phyloP scores from a whole-genome alignment of 805 yeast species.

The Clavispora phyllophila region DNA sequence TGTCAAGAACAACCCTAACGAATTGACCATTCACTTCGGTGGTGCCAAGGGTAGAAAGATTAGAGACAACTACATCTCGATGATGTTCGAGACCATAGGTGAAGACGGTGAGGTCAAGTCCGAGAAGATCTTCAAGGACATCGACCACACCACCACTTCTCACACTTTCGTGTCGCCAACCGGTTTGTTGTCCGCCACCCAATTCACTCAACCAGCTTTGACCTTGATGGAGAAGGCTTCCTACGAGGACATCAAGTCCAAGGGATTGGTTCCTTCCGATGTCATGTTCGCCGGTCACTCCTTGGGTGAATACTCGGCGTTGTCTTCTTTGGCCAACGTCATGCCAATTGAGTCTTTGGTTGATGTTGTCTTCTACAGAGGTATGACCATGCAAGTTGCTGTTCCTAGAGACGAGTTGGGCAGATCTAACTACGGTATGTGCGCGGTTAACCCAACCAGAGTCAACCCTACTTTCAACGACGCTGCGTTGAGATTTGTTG shows the following conservation, averaged over 20 bases:
- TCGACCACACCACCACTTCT: slow-evolving; percentile 74
- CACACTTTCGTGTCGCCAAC: slow-evolving; percentile 88
- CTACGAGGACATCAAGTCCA: slow-evolving; percentile 93
- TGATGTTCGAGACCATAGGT: slow-evolving; percentile 95
- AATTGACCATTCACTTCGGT: slow-evolving; percentile 93
- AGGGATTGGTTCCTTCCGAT: slow-evolving; percentile 91
- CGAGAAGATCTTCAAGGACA: slow-evolving; percentile 93
- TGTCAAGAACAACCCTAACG: slow-evolving; percentile 93
- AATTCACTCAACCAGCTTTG: slow-evolving; percentile 98
- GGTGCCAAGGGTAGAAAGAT: slow-evolving; percentile 96
- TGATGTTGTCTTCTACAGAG: slow-evolving; percentile 98
- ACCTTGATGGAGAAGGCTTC: slow-evolving; percentile 99
- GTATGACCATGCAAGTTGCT: slow-evolving; percentile 99
- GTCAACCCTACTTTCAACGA: slow-evolving; percentile 84
- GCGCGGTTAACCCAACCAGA: slow-evolving; percentile 96
- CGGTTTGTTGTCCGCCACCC: slow-evolving; percentile 96
- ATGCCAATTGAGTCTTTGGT: slow-evolving; percentile 98
- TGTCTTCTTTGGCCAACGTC: slow-evolving; percentile 94
- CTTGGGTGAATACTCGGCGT: slow-evolving; percentile 97
- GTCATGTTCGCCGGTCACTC: slow-evolving; percentile 99
- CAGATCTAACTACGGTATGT: slow-evolving; percentile 98
- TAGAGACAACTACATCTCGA: slow-evolving; percentile 88
- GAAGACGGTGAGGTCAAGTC: slow-evolving; percentile 78
- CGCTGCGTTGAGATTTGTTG: slow-evolving; percentile 90
- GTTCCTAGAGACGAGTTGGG: slow-evolving; percentile 96